Evolutionary conservation across 805 yeast genomes (phyloP), one percentile per base, ranked within the genome.

Genomic region (Myxozyma nipponensis): DNA sequence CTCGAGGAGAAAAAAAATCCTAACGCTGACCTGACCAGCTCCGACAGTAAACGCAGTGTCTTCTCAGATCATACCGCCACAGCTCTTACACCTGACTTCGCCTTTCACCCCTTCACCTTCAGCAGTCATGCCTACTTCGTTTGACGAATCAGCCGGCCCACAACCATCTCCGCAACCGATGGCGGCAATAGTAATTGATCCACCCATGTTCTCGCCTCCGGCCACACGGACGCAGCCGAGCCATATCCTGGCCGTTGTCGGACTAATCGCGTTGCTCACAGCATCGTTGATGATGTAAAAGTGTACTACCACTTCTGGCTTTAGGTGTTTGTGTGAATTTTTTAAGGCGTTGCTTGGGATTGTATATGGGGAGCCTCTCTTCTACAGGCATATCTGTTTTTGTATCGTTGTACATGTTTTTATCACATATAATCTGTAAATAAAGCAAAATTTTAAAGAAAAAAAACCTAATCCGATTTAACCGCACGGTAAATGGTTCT

Each of bases 401-500:
- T 13, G 6, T 35, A 7, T 35, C 15, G 6, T 35, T 35, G 6
- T 35, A 7, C 21, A 5, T 35, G 6, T 35, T 35, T 17, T 35
- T 17, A 18, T 6, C 13, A 7, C 13, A 13, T 28, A 28, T 28
- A 9, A 28, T 28, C n/a, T n/a, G n/a, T n/a, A n/a, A n/a, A n/a
- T n/a, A n/a, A n/a, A n/a, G n/a, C n/a, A n/a, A n/a, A n/a, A n/a
- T n/a, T n/a, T n/a, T n/a, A 15, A 7, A 34, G n/a, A n/a, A n/a
- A n/a, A n/a, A n/a, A n/a, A n/a, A n/a, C n/a, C 65, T 66, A 81
- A 59, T 82, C 86, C 5, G 72, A 69, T 63, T 81, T 82, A 39
- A 77, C 72, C 10, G 80, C 77, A 26, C 77, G 73, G 63, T 81
- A 84, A 34, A 84, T 78, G 61, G 69, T 77, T 58, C 76, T 76